A percentile compares a stretch with the other conserved stretches of the same genome.
Conservation (phyloP, 2,329 filamentous ascomycete genomes). For the Trichoderma breve region DNA sequence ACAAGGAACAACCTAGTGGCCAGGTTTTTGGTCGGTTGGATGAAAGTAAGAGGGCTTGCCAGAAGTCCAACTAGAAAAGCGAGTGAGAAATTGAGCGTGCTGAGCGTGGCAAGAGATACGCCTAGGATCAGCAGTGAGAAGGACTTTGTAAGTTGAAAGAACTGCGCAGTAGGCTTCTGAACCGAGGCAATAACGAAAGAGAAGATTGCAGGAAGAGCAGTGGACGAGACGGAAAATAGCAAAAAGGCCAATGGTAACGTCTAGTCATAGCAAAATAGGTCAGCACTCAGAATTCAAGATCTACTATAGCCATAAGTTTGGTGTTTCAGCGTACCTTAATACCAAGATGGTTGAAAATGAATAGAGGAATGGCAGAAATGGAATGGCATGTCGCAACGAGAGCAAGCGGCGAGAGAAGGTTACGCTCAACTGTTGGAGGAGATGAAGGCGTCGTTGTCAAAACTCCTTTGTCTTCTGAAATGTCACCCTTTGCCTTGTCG, state of each 20-base stretch:
- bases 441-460: neutral
- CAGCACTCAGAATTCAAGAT: neutral
- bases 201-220: conserved; percentile 55
- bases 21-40: conserved; percentile 48
- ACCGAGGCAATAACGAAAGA: conserved; percentile 52
- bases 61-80: conserved; percentile 81
- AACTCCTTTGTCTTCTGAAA: neutral
- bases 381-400: conserved; percentile 73
- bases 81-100: conserved; percentile 93
- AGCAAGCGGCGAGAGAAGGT: conserved; percentile 69
- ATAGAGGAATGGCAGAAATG: conserved; percentile 76
- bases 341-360: conserved; percentile 76
- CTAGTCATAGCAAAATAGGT: conserved; percentile 5
- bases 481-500: conserved; percentile 13
- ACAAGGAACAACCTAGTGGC: conserved; percentile 43
- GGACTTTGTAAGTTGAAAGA: conserved; percentile 77
- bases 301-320: neutral
- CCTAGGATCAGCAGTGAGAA: conserved; percentile 91
- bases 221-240: conserved; percentile 54
- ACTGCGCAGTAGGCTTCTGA: conserved; percentile 60
- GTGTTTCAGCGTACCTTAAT: conserved; percentile 53
- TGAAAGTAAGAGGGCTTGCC: conserved; percentile 76
- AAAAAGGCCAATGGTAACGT: conserved; percentile 58
- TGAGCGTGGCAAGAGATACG: conserved; percentile 86
- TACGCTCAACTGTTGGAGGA: conserved; percentile 35